Evolutionary conservation across 2,329 filamentous ascomycete species (phyloP), one percentile per base, ranked within the genome.

Genomic region (Cladorrhinum sp.): DNA sequence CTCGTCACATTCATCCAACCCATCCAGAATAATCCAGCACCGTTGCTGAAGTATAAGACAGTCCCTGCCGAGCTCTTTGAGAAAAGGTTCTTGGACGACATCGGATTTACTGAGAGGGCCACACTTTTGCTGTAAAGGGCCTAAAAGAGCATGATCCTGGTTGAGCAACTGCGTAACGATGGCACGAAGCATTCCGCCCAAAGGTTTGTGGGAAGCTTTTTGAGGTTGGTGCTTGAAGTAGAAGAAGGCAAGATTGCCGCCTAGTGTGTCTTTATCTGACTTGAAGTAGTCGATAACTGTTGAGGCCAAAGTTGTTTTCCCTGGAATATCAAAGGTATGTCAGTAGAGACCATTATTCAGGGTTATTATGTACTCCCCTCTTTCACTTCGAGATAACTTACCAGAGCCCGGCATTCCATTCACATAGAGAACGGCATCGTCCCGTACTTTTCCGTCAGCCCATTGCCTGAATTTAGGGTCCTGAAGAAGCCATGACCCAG

Each of bases 1-100:
- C 20, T 32, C 24, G 27, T 53, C 27, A 12, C 50, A 53, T 53
- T 53, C 50, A 27, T 53, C 50, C n/a, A 53, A 22, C 16, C 50
- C 50, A 36, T 53, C 50, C 9, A 53, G 24, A 12, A 53, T n/a
- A 36, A 53, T 53, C 50, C 50, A 53, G n/a, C 50, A 53, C 7
- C 50, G 50, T 10, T n/a, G 50, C 36, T n/a, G n/a, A n/a, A n/a
- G 24, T n/a, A 25, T 25, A 25, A 53, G 32, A 25, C 24, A 53
- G 20, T 53, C 50, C 36, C 20, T 32, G 6, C 24, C 24, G 3
- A 53, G 50, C 12, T 8, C 23, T 22, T 53, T 53, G 24, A 53
- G 25, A 13, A 53, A 29, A 5, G 50, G 25, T n/a, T 53, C 50
- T 22, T 29, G 50, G 4, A 53, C n/a, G 6, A 18, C 25, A 22